A percentile compares a stretch with the other conserved stretches of the same genome.
phyloP scores from a whole-genome alignment of 352 stramenopile genomes.

The Globisporangium carolinianum region DNA sequence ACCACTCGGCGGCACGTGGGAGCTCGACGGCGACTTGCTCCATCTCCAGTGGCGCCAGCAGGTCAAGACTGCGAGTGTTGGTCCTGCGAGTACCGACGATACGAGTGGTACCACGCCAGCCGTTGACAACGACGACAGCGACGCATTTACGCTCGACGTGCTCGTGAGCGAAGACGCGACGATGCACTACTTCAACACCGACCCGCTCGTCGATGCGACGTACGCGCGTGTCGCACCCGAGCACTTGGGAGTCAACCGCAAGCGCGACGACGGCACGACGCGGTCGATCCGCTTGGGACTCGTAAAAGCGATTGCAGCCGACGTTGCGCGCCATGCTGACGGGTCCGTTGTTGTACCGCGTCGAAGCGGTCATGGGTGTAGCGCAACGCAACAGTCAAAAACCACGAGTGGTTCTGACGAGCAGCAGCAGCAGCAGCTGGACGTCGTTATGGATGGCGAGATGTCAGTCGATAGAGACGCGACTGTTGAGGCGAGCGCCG shows the following conservation, averaged over 20 bases:
- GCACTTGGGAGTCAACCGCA: constrained; percentile 44
- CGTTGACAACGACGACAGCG: constrained; percentile 21
- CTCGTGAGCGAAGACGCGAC: constrained; percentile 60
- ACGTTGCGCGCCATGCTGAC: constrained; percentile 42
- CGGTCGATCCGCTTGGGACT: constrained; percentile 60
- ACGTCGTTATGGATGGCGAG: neutral
- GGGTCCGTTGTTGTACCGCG: constrained; percentile 27
- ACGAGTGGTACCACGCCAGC: neutral
- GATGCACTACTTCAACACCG: constrained; percentile 77
- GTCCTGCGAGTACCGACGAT: neutral
- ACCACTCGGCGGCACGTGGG: constrained; percentile 62
- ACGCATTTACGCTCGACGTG: constrained; percentile 67
- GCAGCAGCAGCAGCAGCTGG: neutral
- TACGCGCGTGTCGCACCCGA: constrained; percentile 61
- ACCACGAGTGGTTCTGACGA: neutral
- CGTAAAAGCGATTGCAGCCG: constrained; percentile 44
- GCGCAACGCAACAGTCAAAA: constrained; percentile 4
- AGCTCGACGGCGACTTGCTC: constrained; percentile 71
- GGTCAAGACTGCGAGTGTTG: constrained; percentile 2
- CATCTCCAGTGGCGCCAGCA: constrained; percentile 68
- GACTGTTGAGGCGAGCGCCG: constrained; percentile 5
- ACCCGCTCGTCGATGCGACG: constrained; percentile 48
- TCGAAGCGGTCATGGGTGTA: neutral
- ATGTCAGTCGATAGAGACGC: constrained; percentile 8
- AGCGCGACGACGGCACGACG: constrained; percentile 21